A percentile compares a stretch with the other conserved stretches of the same genome.
Evolutionary conservation across 2,329 filamentous ascomycete genomes (phyloP).

Genomic region (Talaromyces sp.): DNA sequence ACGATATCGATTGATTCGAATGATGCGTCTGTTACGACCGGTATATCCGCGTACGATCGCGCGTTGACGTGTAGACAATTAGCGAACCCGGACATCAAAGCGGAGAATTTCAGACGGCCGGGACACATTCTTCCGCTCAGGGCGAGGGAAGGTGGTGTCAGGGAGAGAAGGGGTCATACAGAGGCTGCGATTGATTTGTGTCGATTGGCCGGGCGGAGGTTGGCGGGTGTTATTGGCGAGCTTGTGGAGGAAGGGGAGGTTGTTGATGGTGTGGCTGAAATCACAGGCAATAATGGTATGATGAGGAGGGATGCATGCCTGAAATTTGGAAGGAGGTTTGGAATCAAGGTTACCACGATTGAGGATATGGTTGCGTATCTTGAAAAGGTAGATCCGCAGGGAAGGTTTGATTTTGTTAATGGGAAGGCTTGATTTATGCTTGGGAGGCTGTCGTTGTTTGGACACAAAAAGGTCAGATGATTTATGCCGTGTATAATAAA

Average conservation of each 20-base stretch:
- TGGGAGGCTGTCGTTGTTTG: background rate
- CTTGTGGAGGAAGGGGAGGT: constrained; percentile 81
- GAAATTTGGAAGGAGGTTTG: constrained; percentile 82
- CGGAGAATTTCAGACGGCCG: constrained; percentile 70
- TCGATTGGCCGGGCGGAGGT: constrained; percentile 72
- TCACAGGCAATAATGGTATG: constrained; percentile 72
- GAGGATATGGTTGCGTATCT: constrained; percentile 81
- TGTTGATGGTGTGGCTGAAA: constrained; percentile 65
- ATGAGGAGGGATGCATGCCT: constrained; percentile 86
- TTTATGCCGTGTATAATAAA: constrained; percentile 9
- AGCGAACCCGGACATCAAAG: constrained; percentile 61
- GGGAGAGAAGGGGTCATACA: constrained; percentile 79
- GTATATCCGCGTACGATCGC: constrained; percentile 86
- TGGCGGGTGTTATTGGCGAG: constrained; percentile 83
- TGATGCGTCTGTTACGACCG: constrained; percentile 73
- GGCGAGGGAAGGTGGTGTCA: constrained; percentile 75
- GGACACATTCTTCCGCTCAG: constrained; percentile 88
- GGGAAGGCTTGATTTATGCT: constrained; percentile 37
- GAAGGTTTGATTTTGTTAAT: constrained; percentile 29
- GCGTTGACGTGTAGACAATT: constrained; percentile 76
- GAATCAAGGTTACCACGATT: constrained; percentile 92
- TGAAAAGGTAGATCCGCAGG: constrained; percentile 63
- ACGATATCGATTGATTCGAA: constrained; percentile 83
- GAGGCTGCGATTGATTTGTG: constrained; percentile 93
- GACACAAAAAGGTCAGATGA: constrained; percentile 9